phyloP scores from a whole-genome alignment of 441 rosid species.

The Isatis lusitanica region DNA sequence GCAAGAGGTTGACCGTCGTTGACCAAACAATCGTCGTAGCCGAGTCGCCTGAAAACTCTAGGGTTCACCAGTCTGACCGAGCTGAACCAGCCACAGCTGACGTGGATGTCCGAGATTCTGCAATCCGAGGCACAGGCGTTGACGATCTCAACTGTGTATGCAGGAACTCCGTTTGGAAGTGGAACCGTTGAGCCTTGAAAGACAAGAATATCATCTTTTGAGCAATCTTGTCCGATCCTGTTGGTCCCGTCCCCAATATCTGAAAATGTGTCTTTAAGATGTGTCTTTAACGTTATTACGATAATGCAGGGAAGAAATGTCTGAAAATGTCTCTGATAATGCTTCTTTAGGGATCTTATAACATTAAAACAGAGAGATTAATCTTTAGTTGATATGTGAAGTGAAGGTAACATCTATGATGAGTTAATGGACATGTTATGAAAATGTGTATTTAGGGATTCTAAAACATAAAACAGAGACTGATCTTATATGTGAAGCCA shows the following conservation, averaged over 20 bases:
- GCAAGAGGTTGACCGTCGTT: conserved; percentile 40
- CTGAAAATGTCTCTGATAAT: too few species aligned
- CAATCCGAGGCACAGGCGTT: conserved; percentile 30
- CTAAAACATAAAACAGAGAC: not conserved
- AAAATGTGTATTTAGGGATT: not conserved
- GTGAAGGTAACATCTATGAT: not conserved
- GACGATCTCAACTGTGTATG: conserved; percentile 35
- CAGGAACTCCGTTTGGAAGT: conserved; percentile 42
- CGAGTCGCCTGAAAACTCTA: conserved; percentile 27
- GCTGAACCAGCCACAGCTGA: conserved; percentile 41
- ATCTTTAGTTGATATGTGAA: not conserved
- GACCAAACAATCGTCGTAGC: conserved; percentile 36
- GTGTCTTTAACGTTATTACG: not conserved
- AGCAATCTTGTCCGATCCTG: conserved; percentile 51
- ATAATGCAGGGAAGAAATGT: too few species aligned
- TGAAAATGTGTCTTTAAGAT: conserved; percentile 10
- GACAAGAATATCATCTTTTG: conserved; percentile 50
- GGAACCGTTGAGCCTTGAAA: conserved; percentile 43
- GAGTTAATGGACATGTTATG: not conserved
- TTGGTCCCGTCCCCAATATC: conserved; percentile 40
- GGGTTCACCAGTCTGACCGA: conserved; percentile 36
- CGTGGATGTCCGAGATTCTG: conserved; percentile 20
- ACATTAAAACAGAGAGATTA: not conserved
- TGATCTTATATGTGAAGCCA: not conserved
- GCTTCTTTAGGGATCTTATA: not conserved